Percentiles rank a stretch among this genome's conserved stretches.
Conservation (phyloP, 768 basidiomycete genomes). For the Glaciozyma martinii region DNA sequence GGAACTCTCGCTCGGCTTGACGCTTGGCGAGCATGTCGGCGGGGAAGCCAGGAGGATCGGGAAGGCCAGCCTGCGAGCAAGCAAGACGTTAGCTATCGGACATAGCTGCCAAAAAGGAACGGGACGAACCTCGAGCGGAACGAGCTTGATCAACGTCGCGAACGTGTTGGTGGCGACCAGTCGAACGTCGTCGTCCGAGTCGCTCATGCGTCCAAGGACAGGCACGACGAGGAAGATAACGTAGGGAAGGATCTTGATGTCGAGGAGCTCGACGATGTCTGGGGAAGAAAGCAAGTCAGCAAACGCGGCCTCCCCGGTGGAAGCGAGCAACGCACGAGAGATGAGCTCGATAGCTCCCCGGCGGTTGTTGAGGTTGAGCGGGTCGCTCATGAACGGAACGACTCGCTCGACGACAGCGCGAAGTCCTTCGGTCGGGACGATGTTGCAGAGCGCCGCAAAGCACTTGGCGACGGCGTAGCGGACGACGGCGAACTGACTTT, state of each 20-base stretch:
- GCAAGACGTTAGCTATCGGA: not conserved
- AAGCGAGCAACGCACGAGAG: constrained; percentile 57
- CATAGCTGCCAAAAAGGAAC: not conserved
- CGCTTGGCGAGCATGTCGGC: constrained; percentile 75
- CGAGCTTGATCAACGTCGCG: constrained; percentile 94
- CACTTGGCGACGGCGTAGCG: constrained; percentile 78
- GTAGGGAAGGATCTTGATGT: constrained; percentile 90
- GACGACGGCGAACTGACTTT: constrained; percentile 78
- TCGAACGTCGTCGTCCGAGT: constrained; percentile 80
- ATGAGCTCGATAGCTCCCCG: constrained; percentile 86
- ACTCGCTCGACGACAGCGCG: constrained; percentile 75
- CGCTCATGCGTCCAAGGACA: constrained; percentile 93
- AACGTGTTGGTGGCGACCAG: constrained; percentile 95
- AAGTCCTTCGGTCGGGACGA: constrained; percentile 80
- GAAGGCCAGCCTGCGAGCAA: constrained; percentile 69
- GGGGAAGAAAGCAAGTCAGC: not conserved
- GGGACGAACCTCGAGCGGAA: constrained; percentile 74
- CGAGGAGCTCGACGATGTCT: constrained; percentile 87
- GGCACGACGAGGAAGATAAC: constrained; percentile 95
- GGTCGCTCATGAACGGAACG: constrained; percentile 72
- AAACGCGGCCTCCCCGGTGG: not conserved
- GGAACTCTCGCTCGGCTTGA: constrained; percentile 78
- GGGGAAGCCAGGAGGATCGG: constrained; percentile 88
- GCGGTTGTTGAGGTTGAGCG: constrained; percentile 60
- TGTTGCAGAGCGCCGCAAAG: constrained; percentile 76